These are phyloP conservation scores for Solanum chaucha DNA, from an alignment of 257 asterid genomes.

Conservation along the genomic window DNA sequence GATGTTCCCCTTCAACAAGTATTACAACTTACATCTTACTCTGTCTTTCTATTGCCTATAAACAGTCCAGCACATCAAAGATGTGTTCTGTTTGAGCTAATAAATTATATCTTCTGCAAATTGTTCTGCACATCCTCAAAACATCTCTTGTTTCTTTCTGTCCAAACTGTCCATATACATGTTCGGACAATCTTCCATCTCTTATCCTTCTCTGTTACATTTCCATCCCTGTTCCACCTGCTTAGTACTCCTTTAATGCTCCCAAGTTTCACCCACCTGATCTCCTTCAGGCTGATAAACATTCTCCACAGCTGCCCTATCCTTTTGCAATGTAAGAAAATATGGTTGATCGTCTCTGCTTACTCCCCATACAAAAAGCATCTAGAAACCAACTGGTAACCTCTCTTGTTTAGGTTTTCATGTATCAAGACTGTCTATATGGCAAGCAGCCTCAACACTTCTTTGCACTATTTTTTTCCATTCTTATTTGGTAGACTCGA, in stretches of 20 bases:
- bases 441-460: neutral
- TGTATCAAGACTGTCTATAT: neutral
- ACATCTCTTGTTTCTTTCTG: neutral
- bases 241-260: neutral
- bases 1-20: neutral
- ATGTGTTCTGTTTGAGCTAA: neutral
- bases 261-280: neutral
- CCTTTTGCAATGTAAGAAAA: neutral
- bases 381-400: neutral
- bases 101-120: neutral
- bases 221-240: neutral
- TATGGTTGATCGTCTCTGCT: neutral
- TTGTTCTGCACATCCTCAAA: neutral
- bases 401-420: neutral
- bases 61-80: neutral
- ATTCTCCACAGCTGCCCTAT: neutral
- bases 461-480: neutral
- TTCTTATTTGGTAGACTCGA: neutral
- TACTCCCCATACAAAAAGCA: neutral
- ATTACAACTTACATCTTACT: neutral
- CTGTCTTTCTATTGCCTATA: neutral
- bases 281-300: neutral
- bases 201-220: neutral
- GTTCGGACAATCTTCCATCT: neutral
- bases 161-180: neutral